Percentiles rank a stretch among this genome's conserved stretches.
Conservation (phyloP, 2,329 filamentous ascomycete genomes). For the Orbilia oligospora region DNA sequence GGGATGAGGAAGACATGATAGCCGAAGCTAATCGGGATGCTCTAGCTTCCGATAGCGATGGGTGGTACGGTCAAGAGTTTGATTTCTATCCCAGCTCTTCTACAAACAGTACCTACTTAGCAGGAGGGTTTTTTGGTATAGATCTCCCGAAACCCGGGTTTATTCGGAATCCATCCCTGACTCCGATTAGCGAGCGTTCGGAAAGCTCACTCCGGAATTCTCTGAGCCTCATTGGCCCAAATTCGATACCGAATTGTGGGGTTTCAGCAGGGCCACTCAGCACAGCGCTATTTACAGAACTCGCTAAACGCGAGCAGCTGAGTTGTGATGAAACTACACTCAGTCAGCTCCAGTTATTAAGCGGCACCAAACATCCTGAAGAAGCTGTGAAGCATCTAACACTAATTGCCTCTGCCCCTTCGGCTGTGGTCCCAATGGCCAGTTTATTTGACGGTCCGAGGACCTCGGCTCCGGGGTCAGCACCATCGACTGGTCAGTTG, state of each 20-base stretch:
- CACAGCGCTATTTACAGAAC: conserved; percentile 53
- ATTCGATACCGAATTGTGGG: conserved; percentile 31
- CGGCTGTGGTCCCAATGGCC: not conserved
- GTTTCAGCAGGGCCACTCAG: conserved; percentile 55
- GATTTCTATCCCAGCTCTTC: conserved; percentile 85
- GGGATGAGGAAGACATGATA: conserved; percentile 90
- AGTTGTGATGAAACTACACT: conserved; percentile 53
- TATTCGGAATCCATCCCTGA: conserved; percentile 50
- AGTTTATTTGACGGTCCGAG: conserved; percentile 5
- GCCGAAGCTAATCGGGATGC: conserved; percentile 95
- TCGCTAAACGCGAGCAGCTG: conserved; percentile 45
- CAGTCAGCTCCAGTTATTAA: conserved; percentile 45
- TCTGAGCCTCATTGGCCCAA: conserved; percentile 44
- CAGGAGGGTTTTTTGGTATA: conserved; percentile 55
- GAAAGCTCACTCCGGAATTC: conserved; percentile 57
- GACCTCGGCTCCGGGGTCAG: not conserved
- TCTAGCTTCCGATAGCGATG: conserved; percentile 90
- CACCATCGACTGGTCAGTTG: not conserved
- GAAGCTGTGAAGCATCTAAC: conserved; percentile 35
- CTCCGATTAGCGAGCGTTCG: conserved; percentile 55
- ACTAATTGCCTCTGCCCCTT: conserved; percentile 20
- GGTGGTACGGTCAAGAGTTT: conserved; percentile 96
- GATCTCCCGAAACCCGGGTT: conserved; percentile 58
- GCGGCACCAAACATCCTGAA: conserved; percentile 26
- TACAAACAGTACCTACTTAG: conserved; percentile 50